A percentile compares a stretch with the other conserved stretches of the same genome.
phyloP scores from a whole-genome alignment of 2,329 filamentous ascomycete species.

The Neopestalotiopsis rosae region DNA sequence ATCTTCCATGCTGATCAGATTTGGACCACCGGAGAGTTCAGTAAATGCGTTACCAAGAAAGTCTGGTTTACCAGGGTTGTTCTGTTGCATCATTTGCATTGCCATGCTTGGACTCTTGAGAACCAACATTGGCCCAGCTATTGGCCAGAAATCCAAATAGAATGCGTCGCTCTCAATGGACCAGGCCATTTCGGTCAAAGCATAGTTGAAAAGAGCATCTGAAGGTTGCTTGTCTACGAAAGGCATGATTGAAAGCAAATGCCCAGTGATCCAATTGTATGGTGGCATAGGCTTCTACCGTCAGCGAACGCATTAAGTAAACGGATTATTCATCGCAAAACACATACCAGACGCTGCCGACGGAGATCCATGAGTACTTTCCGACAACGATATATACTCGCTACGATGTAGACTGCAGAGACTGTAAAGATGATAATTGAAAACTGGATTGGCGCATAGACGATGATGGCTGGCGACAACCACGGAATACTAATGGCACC shows the following conservation, averaged over 20 bases:
- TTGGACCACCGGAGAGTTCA: neutral
- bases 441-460: neutral
- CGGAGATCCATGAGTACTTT: neutral
- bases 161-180: neutral
- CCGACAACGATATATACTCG: neutral
- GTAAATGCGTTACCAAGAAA: neutral
- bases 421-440: neutral
- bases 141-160: constrained; percentile 10
- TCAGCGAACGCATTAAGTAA: neutral
- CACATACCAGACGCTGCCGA: neutral
- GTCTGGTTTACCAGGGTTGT: constrained; percentile 6
- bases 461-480: neutral
- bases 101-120: neutral
- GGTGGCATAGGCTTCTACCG: neutral
- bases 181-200: neutral
- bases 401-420: neutral
- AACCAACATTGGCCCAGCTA: constrained; percentile 7
- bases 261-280: neutral
- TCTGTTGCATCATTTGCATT: constrained; percentile 3
- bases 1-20: neutral
- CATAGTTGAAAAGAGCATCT: constrained; percentile 2
- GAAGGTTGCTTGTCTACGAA: neutral
- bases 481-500: neutral
- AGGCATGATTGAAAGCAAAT: constrained; percentile 1
- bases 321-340: neutral